Evolutionary conservation across 163 green algal species (phyloP).

Genomic region (Scenedesmus sp.): DNA sequence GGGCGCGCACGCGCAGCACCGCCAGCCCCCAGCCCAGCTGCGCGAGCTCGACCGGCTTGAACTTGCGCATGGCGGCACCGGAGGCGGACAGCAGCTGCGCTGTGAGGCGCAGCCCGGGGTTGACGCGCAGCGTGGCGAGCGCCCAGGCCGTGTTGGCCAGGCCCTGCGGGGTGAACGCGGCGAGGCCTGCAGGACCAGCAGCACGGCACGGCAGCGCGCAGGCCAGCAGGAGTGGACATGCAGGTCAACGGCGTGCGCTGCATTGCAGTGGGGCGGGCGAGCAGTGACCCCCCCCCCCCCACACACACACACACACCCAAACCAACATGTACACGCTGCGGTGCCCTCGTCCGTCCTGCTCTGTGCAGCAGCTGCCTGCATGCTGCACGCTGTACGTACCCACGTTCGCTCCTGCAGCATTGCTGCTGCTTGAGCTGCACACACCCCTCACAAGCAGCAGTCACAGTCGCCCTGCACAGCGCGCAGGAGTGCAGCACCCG

Average conservation of each 20-base stretch:
- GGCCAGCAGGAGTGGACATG: not conserved
- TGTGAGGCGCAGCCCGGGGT: not conserved
- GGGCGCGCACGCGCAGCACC: not conserved
- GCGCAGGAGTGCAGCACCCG: too few relatives aligned
- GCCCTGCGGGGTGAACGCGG: slow-evolving; percentile 30
- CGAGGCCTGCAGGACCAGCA: not conserved
- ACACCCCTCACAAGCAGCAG: too few relatives aligned
- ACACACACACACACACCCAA: too few relatives aligned
- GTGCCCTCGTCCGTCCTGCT: too few relatives aligned
- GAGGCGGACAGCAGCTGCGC: slow-evolving; percentile 1
- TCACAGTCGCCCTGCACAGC: too few relatives aligned
- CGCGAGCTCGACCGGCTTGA: slow-evolving; percentile 44
- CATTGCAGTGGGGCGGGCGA: not conserved
- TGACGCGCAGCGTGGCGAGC: not conserved
- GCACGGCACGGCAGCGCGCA: not conserved
- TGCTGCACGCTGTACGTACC: too few relatives aligned
- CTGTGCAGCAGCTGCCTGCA: too few relatives aligned
- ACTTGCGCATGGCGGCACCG: not conserved
- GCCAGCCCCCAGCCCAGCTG: slow-evolving; percentile 30
- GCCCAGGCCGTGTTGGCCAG: slow-evolving; percentile 48
- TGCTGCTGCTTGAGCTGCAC: too few relatives aligned
- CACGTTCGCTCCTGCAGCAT: too few relatives aligned
- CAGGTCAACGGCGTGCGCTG: not conserved
- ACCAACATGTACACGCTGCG: too few relatives aligned
- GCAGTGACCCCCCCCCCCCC: too few relatives aligned